Percentiles rank a stretch among this genome's conserved stretches.
Conservation (phyloP, 2,329 filamentous ascomycete genomes). For the Fusarium dimerum region DNA sequence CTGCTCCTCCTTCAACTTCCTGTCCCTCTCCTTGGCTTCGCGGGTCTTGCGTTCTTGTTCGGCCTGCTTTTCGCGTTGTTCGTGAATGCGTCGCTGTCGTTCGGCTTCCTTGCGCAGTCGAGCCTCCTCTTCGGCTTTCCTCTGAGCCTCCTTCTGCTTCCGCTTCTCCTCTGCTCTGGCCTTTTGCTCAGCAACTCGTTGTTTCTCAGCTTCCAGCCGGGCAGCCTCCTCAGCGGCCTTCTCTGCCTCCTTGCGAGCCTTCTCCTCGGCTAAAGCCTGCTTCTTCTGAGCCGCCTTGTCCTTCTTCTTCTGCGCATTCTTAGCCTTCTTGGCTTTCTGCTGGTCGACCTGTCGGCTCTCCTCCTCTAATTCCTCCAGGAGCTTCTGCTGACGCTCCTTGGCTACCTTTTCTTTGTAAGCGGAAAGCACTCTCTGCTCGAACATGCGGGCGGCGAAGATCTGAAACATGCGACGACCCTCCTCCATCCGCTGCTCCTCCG, state of each 20-base stretch:
- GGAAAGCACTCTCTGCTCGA: constrained; percentile 92
- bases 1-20: constrained; percentile 81
- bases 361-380: constrained; percentile 88
- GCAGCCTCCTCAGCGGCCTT: constrained; percentile 85
- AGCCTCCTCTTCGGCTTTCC: constrained; percentile 88
- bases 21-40: constrained; percentile 67
- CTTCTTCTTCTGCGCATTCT: constrained; percentile 92
- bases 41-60: constrained; percentile 81
- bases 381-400: constrained; percentile 83
- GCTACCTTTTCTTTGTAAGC: constrained; percentile 99
- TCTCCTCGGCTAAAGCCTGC: constrained; percentile 86
- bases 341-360: constrained; percentile 75
- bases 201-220: constrained; percentile 72
- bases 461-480: constrained; percentile 99
- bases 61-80: constrained; percentile 82
- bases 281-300: constrained; percentile 91
- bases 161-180: constrained; percentile 86
- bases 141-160: constrained; percentile 87
- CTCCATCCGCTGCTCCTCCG: constrained; percentile 98
- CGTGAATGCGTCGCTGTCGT: constrained; percentile 73
- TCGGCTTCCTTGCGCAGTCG: constrained; percentile 82
- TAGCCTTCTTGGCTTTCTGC: constrained; percentile 88
- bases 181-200: constrained; percentile 77
- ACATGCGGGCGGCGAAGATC: constrained; percentile 98
- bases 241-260: constrained; percentile 82